Evolutionary conservation across 2,329 filamentous ascomycete genomes (phyloP).

Genomic region (Arthrinium puccinioides): DNA sequence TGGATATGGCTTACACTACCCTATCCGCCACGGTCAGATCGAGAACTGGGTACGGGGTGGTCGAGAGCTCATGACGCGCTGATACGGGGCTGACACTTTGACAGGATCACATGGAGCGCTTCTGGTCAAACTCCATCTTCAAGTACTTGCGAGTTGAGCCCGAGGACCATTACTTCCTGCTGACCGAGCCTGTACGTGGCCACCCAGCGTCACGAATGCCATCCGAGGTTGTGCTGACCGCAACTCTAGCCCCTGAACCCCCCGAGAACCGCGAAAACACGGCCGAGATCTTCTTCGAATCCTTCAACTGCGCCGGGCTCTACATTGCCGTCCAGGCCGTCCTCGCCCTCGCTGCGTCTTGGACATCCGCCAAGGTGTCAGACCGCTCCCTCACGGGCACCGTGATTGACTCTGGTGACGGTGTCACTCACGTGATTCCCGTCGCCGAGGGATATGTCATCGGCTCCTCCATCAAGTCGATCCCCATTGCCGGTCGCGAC

Average conservation of each 20-base stretch:
- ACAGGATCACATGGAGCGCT: conserved; percentile 97
- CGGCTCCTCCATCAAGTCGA: conserved; percentile 97
- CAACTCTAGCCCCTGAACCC: conserved; percentile 77
- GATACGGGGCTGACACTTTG: conserved; percentile 18
- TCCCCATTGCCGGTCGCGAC: conserved; percentile 94
- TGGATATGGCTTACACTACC: conserved; percentile 96
- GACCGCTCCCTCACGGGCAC: conserved; percentile 94
- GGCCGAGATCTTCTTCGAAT: conserved; percentile 99
- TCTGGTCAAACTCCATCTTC: conserved; percentile 99
- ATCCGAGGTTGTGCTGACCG: not conserved
- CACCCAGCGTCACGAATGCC: not conserved
- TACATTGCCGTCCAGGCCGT: conserved; percentile 99
- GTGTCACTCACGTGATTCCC: conserved; percentile 97
- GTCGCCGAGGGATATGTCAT: conserved; percentile 99
- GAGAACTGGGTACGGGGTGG: conserved; percentile 82
- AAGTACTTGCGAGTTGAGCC: conserved; percentile 98
- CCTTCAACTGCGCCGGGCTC: conserved; percentile 97
- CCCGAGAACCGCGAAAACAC: conserved; percentile 99
- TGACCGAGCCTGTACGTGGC: conserved; percentile 81
- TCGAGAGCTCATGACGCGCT: not conserved
- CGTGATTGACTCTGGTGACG: conserved; percentile 96
- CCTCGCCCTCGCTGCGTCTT: conserved; percentile 90
- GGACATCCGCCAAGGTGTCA: conserved; percentile 97
- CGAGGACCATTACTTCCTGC: conserved; percentile 96
- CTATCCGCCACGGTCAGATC: conserved; percentile 94